Evolutionary conservation across 2,329 filamentous ascomycete species (phyloP), one percentile per base, ranked within the genome.

Genomic region (Byssothecium circinans): DNA sequence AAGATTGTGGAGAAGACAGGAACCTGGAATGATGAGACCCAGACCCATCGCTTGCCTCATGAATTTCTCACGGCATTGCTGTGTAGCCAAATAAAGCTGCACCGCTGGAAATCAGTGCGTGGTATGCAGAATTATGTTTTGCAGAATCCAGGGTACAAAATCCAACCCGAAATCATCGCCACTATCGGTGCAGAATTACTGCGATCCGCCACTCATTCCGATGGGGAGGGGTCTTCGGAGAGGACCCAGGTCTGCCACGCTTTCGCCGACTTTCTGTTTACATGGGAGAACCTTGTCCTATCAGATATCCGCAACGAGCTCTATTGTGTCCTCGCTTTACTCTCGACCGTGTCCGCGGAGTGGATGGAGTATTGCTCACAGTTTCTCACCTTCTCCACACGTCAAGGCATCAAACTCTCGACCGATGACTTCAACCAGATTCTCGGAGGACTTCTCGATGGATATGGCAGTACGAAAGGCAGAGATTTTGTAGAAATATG

Each of bases 361-460:
- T 71, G 61, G 63, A 62, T 56, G 35, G 43, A 51, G 0, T 68
- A 56, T 36, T 65, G 65, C 40, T 65, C 62, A 2, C 57, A 56
- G 14, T 69, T 71, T 35, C 56, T 71, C 8, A 52, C 56, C 1
- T 52, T 60, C 30, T 62, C 63, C 8, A 54, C 53, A 1, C 60
- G 62, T 14, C 61, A 65, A 45, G 41, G 18, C 10, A 51, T 69
- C 36, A 58, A 43, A 27, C 54, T 71, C 11, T 58, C 60, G 14
- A 57, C 71, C 0, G 59, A 63, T 2, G 65, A 76, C 5, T 83
- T 84, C 71, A 78, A 82, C 50, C 57, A 61, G 15, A 51, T 83
- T 6, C 76, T 87, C 6, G 70, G 75, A 35, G 80, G 78, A n/a
- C 70, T 84, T 8, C 75, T 81, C 2, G 73, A 77, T 22, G 69